Base-by-base conservation (phyloP, 331 rosid genomes). In the Cydonia oblonga region DNA sequence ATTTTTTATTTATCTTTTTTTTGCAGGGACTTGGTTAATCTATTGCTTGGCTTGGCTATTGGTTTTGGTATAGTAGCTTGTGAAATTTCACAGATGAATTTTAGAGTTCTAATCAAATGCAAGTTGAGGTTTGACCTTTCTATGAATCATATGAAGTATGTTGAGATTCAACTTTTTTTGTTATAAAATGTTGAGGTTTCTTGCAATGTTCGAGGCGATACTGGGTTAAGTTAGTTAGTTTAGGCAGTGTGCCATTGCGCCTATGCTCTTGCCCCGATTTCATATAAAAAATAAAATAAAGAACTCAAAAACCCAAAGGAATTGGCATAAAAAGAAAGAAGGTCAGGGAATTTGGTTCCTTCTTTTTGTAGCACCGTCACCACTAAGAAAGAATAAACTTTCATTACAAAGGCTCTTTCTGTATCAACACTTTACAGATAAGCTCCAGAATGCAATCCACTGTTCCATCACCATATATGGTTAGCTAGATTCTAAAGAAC, bases 281-380 rank as follows among this genome's bases (percentile, higher is more conserved):
- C n/a, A 16, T 49, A 49, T 2, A 22, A 22, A 8, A 56, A 9
- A 56, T 22, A 56, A n/a, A 22, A 11, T 56, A 56, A 56, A n/a
- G 25, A 11, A 20, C 15, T 56, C 25, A 56, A 56, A 56, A 56
- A 56, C 28, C 26, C 5, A n/a, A 9, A 22, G 61, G 28, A 20
- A 10, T 9, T 22, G 61, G 26, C 15, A 56, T 56, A 10, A 4
- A 56, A 8, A 35, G 40, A 40, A 52, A 35, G 75, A 72, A 63
- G 85, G 71, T 56, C 32, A 70, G 32, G 85, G 96, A 85, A 86
- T 83, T 72, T n/a, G 90, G 72, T 90, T 86, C 93, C 76, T 57
- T 42, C 68, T 40, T 72, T 78, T 62, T 71, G 73, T 6, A 73
- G 78, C 81, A 38, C 44, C 44, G 35, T 24, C 32, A 46, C 80